Base-by-base conservation (phyloP, 495 filamentous ascomycete genomes). In the Penicillium tannophilum region DNA sequence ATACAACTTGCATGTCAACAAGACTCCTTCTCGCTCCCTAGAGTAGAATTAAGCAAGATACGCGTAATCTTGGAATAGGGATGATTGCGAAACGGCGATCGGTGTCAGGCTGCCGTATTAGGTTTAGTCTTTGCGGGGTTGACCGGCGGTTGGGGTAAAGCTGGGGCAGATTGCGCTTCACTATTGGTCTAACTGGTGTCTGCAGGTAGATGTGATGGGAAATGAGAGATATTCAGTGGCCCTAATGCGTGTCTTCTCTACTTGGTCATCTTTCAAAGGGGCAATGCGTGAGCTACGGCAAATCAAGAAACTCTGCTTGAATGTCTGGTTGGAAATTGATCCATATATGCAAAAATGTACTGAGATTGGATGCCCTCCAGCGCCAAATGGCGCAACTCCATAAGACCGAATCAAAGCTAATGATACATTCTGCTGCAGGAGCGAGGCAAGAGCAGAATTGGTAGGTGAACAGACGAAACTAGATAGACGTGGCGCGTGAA, bases 351-450 rank as follows among this genome's bases (percentile, higher is more conserved):
- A 49, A 48, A 69, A 60, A 54, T 39, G 57, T 51, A 55, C 45
- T 48, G 42, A 58, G 28, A 62, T 57, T 46, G 51, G 33, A 62
- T 61, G 52, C 54, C 59, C 35, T 56, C 59, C 62, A 56, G 53
- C 59, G 61, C 66, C 64, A 59, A 35, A 23, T 50, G 53, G 63
- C 65, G 58, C 57, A 63, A 69, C 63, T 61, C 66, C 65, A 28
- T 52, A 52, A 42, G 48, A 60, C 39, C 52, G 45, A 55, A 58
- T 54, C 50, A 57, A 51, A 60, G 31, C 30, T 70, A 60, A 58
- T 65, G 57, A 51, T 63, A 65, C 60, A 60, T 61, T 50, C 61
- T 60, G 46, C 46, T 60, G 46, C 46, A 48, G 49, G 48, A 46
- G 17, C 47, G 8, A 48, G 46, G 36, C 44, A 57, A 28, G 30